Evolutionary conservation across 352 stramenopile species (phyloP).

Genomic region (Phytophthora vignae): DNA sequence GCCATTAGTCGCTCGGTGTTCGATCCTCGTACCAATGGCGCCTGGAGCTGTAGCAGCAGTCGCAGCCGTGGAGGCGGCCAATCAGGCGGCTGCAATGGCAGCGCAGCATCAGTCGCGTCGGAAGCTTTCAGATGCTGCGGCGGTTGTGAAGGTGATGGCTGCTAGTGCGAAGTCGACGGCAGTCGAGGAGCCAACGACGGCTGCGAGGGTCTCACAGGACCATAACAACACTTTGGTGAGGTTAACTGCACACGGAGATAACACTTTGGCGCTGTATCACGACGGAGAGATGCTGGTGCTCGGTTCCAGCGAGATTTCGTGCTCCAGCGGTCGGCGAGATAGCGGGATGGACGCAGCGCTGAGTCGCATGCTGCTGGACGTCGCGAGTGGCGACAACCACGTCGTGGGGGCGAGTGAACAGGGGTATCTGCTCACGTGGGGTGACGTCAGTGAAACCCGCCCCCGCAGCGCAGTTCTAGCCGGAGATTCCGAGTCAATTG

Average conservation of each 20-base stretch:
- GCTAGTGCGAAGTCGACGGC: slow-evolving; percentile 13
- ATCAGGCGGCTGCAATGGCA: slow-evolving; percentile 29
- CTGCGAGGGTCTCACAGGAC: slow-evolving; percentile 22
- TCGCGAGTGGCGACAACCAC: slow-evolving; percentile 70
- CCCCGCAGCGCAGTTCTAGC: slow-evolving; percentile 29
- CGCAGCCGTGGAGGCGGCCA: slow-evolving; percentile 40
- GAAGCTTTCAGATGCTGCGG: slow-evolving; percentile 21
- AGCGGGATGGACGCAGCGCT: slow-evolving; percentile 45
- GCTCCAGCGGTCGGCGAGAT: slow-evolving; percentile 4
- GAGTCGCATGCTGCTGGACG: slow-evolving; percentile 62
- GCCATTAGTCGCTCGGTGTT: slow-evolving; percentile 44
- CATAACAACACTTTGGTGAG: slow-evolving; percentile 48
- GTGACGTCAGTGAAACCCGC: slow-evolving; percentile 52
- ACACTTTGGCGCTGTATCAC: slow-evolving; percentile 59
- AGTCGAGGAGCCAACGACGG: slow-evolving; percentile 17
- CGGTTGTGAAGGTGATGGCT: slow-evolving; percentile 10
- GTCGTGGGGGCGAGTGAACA: slow-evolving; percentile 73
- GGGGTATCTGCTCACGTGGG: slow-evolving; percentile 80
- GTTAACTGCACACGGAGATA: slow-evolving; percentile 45
- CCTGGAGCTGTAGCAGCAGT: slow-evolving; percentile 33
- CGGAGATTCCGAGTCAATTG: slow-evolving; percentile 2
- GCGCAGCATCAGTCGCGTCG: slow-evolving; percentile 35
- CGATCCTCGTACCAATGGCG: slow-evolving; percentile 33
- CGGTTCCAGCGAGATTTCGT: slow-evolving; percentile 25
- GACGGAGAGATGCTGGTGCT: slow-evolving; percentile 47